A percentile compares a stretch with the other conserved stretches of the same genome.
These are phyloP conservation scores for Penicillium fimorum DNA, from an alignment of 495 filamentous ascomycete genomes.

Conservation along the genomic window DNA sequence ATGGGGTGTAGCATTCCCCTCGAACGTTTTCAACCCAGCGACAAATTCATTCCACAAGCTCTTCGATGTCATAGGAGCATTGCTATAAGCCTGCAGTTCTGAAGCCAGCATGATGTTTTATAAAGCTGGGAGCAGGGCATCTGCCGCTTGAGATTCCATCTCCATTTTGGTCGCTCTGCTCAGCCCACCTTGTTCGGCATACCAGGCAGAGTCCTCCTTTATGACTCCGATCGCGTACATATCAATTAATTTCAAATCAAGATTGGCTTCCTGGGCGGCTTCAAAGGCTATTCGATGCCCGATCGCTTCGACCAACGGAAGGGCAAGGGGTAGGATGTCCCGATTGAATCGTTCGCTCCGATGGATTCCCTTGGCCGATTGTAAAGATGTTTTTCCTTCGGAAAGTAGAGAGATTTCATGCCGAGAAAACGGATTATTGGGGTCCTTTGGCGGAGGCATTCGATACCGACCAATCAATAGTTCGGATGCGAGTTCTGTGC, in stretches of 20 bases:
- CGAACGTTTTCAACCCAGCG: neutral
- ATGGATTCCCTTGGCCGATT: constrained; percentile 15
- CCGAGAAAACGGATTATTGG: constrained; percentile 23
- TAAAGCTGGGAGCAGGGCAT: constrained; percentile 20
- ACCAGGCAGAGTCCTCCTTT: constrained; percentile 34
- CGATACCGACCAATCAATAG: constrained; percentile 37
- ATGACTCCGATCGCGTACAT: constrained; percentile 33
- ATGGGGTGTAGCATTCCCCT: neutral
- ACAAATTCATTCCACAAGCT: constrained; percentile 2
- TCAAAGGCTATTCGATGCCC: constrained; percentile 37
- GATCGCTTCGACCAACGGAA: constrained; percentile 30
- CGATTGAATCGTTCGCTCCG: constrained; percentile 30
- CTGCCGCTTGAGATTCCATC: constrained; percentile 20
- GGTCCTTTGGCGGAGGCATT: constrained; percentile 24
- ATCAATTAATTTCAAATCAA: constrained; percentile 20
- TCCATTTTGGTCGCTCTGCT: constrained; percentile 12
- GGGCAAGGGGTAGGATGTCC: constrained; percentile 32
- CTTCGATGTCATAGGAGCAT: constrained; percentile 22
- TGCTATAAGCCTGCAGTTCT: constrained; percentile 15
- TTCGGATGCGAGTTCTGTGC: constrained; percentile 35
- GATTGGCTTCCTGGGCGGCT: constrained; percentile 9
- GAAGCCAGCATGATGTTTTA: constrained; percentile 11
- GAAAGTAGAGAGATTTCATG: constrained; percentile 34
- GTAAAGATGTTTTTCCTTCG: constrained; percentile 21
- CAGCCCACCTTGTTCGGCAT: constrained; percentile 21